phyloP scores from a whole-genome alignment of 2,329 filamentous ascomycete species.

The Penicillium sp. region DNA sequence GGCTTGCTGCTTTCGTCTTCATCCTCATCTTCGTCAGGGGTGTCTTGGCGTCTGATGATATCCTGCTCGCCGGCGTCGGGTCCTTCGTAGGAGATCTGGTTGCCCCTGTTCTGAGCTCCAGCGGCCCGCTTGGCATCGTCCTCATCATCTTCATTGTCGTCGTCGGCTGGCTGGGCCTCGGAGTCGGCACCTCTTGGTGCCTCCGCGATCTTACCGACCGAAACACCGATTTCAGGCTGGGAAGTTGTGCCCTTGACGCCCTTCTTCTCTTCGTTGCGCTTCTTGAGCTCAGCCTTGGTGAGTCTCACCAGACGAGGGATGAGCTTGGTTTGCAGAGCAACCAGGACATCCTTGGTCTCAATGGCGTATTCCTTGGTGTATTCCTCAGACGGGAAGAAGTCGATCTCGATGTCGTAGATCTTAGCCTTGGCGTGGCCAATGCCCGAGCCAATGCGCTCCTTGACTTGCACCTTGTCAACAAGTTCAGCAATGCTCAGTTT shows the following conservation, averaged over 20 bases:
- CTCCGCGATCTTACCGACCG: constrained; percentile 57
- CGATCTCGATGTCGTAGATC: constrained; percentile 76
- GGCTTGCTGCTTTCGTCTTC: constrained; percentile 48
- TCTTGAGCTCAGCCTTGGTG: constrained; percentile 74
- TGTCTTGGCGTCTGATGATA: constrained; percentile 64
- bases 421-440: constrained; percentile 69
- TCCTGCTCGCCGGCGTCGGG: constrained; percentile 92
- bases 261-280: constrained; percentile 63
- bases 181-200: constrained; percentile 47
- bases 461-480: constrained; percentile 75
- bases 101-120: constrained; percentile 65
- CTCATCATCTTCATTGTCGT: constrained; percentile 73
- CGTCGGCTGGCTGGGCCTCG: constrained; percentile 61
- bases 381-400: constrained; percentile 80
- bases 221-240: constrained; percentile 71
- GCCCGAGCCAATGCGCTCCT: constrained; percentile 74
- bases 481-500: constrained; percentile 80
- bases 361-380: constrained; percentile 87
- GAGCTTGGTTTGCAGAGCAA: constrained; percentile 77
- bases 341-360: constrained; percentile 69
- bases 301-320: constrained; percentile 68
- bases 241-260: constrained; percentile 61
- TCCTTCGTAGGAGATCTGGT: constrained; percentile 84
- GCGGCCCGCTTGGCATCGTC: constrained; percentile 67
- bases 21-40: constrained; percentile 52